Base-by-base conservation (phyloP, 495 filamentous ascomycete genomes). In the Sphaerosporella brunnea region DNA sequence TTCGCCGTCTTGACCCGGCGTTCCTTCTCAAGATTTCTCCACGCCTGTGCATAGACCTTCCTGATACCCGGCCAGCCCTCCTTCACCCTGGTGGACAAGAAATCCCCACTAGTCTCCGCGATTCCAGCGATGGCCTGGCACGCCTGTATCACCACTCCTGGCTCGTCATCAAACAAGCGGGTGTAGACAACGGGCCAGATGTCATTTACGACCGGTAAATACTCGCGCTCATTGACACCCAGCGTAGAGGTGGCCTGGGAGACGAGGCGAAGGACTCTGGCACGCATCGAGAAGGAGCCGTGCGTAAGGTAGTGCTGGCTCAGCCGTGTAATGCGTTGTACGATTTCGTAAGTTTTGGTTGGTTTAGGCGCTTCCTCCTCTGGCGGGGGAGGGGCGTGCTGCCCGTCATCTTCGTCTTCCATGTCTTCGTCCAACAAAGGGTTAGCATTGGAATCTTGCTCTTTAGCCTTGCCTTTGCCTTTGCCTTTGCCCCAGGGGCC, bases 241-340 rank as follows among this genome's bases (percentile, higher is more conserved):
- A 95, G 71, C 2, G 77, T 69, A 0, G 78, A 74, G 9, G 77
- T 68, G 7, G 81, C 74, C 2, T 77, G 79, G 18, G 70, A 62
- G 24, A 94, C 70, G 5, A 95, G 78, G 28, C 70, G 69, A 37
- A 94, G 73, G 0, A 95, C 71, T 2, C 75, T 80, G 18, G 73
- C 72, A 23, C 88, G 82, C 23, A 97, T 73, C 24, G 75, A 69
- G 0, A 83, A 78, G 1, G 84, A 82, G 3, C 84, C 74, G 0
- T 82, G 81, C 26, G 84, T 81, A n/a, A 95, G 73, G 62, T 93
- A 83, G 52, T 87, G 78, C 53, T 79, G 81, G n/a, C 77, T 79
- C 18, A 77, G 72, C 41, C 71, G 73, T 50, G 78, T 69, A 45
- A 92, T 80, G 20, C 72, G 71, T 23, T 76, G 67, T 10, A 87